A percentile compares a stretch with the other conserved stretches of the same genome.
Evolutionary conservation across 1,284 basidiomycete species (phyloP).

Genomic region (Laetiporus sulphureus): DNA sequence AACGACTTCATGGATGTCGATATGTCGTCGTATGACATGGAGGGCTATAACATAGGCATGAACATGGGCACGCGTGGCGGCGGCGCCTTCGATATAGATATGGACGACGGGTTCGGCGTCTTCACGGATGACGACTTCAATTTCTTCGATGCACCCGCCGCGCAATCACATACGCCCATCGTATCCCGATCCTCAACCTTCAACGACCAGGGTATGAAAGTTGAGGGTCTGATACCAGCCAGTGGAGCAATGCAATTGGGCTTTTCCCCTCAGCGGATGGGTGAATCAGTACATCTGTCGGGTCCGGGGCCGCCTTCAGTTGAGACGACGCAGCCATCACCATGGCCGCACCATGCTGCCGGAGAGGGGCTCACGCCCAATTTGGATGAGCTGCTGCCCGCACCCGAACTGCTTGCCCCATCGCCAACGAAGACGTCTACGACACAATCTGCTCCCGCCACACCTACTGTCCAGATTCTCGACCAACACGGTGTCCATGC

Average conservation of each 20-base stretch:
- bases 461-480: slow-evolving; percentile 44
- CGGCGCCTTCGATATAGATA: slow-evolving; percentile 23
- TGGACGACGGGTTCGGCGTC: slow-evolving; percentile 40
- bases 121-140: slow-evolving; percentile 79
- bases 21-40: slow-evolving; percentile 27
- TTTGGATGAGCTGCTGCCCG: slow-evolving; percentile 19
- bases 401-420: slow-evolving; percentile 30
- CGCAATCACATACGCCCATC: slow-evolving; percentile 7
- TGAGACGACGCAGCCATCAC: slow-evolving; percentile 19
- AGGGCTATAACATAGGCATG: slow-evolving; percentile 43
- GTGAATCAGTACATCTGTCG: slow-evolving; percentile 22
- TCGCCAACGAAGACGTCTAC: slow-evolving; percentile 35
- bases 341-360: slow-evolving; percentile 21
- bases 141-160: slow-evolving; percentile 51
- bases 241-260: slow-evolving; percentile 18
- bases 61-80: slow-evolving; percentile 33
- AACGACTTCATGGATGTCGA: slow-evolving; percentile 40
- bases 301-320: slow-evolving; percentile 21
- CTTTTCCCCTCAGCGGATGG: slow-evolving; percentile 26
- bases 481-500: slow-evolving; percentile 12
- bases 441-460: slow-evolving; percentile 39
- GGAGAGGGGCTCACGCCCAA: slow-evolving; percentile 26
- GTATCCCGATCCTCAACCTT: slow-evolving; percentile 1
- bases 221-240: slow-evolving; percentile 7
- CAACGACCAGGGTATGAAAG: slow-evolving; percentile 6